These are phyloP conservation scores for Pelargonium myrrhifolium DNA, from an alignment of 441 rosid genomes.

Conservation along the genomic window DNA sequence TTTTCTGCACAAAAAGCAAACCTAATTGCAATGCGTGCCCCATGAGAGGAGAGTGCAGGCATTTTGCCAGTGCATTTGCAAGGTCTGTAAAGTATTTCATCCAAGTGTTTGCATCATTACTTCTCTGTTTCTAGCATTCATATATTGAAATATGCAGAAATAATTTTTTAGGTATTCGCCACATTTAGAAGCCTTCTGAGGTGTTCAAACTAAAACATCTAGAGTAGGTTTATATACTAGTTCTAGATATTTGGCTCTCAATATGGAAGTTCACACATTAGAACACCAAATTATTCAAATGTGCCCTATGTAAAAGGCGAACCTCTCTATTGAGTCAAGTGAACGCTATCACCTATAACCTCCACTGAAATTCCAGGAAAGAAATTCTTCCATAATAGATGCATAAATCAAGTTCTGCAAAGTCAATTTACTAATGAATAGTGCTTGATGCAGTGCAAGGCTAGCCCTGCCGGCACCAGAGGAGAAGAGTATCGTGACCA, in stretches of 20 bases:
- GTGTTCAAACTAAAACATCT: background rate
- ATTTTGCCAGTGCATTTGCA: slow-evolving; percentile 98
- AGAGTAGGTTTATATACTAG: too few species aligned
- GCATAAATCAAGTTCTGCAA: slow-evolving; percentile 9
- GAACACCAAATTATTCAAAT: background rate
- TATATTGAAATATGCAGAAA: slow-evolving; percentile 7
- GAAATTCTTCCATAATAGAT: slow-evolving; percentile 1
- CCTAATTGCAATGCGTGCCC: slow-evolving; percentile 99
- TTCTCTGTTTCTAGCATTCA: background rate
- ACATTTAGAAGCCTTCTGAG: background rate
- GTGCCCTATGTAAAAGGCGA: background rate
- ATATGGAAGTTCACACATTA: background rate
- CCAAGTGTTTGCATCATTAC: slow-evolving; percentile 7
- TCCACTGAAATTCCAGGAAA: slow-evolving; percentile 3
- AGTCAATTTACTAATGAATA: slow-evolving; percentile 13
- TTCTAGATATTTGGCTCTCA: background rate
- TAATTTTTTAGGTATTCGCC: background rate
- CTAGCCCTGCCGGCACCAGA: slow-evolving; percentile 93
- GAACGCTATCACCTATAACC: background rate
- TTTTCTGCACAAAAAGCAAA: slow-evolving; percentile 86
- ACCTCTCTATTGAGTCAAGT: background rate
- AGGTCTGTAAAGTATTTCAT: slow-evolving; percentile 41
- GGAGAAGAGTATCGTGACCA: slow-evolving; percentile 44
- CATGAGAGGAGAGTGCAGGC: slow-evolving; percentile 97
- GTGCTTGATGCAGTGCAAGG: slow-evolving; percentile 63